phyloP scores from a whole-genome alignment of 805 yeast genomes.

The Candida michaelii region DNA sequence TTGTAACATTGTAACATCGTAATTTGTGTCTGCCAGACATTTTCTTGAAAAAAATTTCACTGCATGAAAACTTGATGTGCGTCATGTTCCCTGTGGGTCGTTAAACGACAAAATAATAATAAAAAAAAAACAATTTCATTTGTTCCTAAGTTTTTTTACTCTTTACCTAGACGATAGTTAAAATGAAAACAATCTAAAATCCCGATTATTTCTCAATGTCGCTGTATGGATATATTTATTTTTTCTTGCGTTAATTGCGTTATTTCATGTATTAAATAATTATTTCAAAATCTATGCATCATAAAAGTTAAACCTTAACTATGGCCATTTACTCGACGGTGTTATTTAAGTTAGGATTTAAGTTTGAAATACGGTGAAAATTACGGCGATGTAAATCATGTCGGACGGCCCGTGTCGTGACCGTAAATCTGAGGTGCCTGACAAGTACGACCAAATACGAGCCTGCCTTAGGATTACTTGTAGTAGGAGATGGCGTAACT shows the following conservation, averaged over 20 bases:
- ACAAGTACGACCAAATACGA: conserved; percentile 7
- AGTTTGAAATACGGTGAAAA: neutral
- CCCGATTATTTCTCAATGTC: too few relatives aligned
- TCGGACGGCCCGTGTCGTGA: neutral
- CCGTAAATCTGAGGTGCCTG: conserved; percentile 6
- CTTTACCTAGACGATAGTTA: neutral
- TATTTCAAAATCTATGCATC: too few relatives aligned
- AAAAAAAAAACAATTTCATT: neutral
- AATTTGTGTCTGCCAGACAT: neutral
- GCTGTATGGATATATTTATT: too few relatives aligned
- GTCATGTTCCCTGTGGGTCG: neutral
- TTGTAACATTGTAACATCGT: neutral
- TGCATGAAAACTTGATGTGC: neutral
- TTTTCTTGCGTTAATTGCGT: too few relatives aligned
- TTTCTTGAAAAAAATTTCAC: neutral
- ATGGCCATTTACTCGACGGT: too few relatives aligned
- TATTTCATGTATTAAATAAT: too few relatives aligned
- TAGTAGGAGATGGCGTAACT: too few relatives aligned
- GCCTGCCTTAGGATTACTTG: too few relatives aligned
- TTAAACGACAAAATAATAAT: neutral
- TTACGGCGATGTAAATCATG: conserved; percentile 1
- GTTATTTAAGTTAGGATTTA: neutral
- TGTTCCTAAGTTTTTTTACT: neutral
- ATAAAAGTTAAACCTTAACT: too few relatives aligned
- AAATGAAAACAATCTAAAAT: neutral